Evolutionary conservation across 1,139 yeast genomes (phyloP), one percentile per base, ranked within the genome.

Genomic region (Blastobotrys illinoisensis): DNA sequence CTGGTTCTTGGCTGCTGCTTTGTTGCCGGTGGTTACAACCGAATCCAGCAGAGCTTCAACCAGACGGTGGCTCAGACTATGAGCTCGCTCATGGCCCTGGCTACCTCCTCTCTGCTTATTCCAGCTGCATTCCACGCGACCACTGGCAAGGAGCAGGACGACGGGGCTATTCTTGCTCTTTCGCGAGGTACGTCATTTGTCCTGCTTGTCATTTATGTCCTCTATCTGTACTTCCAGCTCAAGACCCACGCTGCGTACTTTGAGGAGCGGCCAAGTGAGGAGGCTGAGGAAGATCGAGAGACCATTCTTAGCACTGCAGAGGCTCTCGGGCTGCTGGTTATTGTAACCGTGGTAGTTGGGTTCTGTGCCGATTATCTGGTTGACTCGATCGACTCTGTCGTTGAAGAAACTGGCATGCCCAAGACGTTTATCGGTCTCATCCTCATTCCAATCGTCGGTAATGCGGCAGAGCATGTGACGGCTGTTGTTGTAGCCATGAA

Each of bases 381-480:
- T 55, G 95, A 91, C 43, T 85, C 97, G 28, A 93, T 93, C 64
- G 98, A 93, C 72, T 85, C 81, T 57, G 83, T 93, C 60, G 99
- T 93, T 45, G 87, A 77, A 58, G 74, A 82, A 46, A 82, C 96
- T 2, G 97, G 97, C 3, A 77, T 93, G 60, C 87, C 96, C 51
- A 93, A 91, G 78, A 91, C 98, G 0, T 93, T 93, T 67, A 89
- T 93, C 64, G 99, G 99, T 70, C 78, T 93, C 62, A 86, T 93
- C 64, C 83, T 93, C 50, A 85, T 93, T 59, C 99, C 99, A 50
- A 91, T 95, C 60, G 98, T 93, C 28, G 99, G 99, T 56, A 93
- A 93, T 66, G 99, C 99, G 1, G 98, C 99, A 13, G 99, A 93
- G 72, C 99, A 93, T 70, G 98, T 88, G 50, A 93, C 98, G 16